Conservation (phyloP, 2,329 filamentous ascomycete species). For the Clarireedia monteithiana region DNA sequence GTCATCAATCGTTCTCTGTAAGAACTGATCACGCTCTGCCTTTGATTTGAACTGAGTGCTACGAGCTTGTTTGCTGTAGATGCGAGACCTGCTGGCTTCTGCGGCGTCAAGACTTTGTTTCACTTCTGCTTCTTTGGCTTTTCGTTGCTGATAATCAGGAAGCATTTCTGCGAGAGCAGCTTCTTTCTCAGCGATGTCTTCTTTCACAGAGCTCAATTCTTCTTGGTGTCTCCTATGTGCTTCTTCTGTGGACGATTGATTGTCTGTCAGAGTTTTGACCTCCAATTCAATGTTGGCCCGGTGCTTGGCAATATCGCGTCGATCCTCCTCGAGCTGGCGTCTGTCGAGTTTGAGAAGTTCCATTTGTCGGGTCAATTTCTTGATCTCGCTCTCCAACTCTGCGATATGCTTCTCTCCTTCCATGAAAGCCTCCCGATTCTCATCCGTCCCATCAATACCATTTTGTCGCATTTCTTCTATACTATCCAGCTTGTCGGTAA, state of each 20-base stretch:
- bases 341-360: slow-evolving; percentile 81
- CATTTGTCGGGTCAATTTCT: slow-evolving; percentile 71
- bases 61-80: slow-evolving; percentile 88
- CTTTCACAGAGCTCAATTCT: slow-evolving; percentile 64
- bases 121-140: slow-evolving; percentile 62
- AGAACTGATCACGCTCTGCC: slow-evolving; percentile 75
- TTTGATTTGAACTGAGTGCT: slow-evolving; percentile 84
- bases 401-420: slow-evolving; percentile 73
- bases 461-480: slow-evolving; percentile 76
- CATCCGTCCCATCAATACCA: slow-evolving; percentile 77
- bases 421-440: slow-evolving; percentile 67
- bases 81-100: slow-evolving; percentile 65
- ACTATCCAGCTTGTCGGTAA: slow-evolving; percentile 68
- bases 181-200: slow-evolving; percentile 70
- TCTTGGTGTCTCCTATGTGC: slow-evolving; percentile 61
- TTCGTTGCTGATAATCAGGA: slow-evolving; percentile 68
- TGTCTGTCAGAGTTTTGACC: slow-evolving; percentile 74
- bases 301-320: slow-evolving; percentile 69
- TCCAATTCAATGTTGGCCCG: slow-evolving; percentile 83
- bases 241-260: slow-evolving; percentile 70
- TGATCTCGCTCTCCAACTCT: slow-evolving; percentile 70
- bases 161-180: slow-evolving; percentile 65
- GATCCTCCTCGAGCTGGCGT: slow-evolving; percentile 80
- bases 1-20: slow-evolving; percentile 74
- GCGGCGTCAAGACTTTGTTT: slow-evolving; percentile 68